Evolutionary conservation across 108 stramenopile species (phyloP).

Genomic region (Cylindrotheca fusiformis): DNA sequence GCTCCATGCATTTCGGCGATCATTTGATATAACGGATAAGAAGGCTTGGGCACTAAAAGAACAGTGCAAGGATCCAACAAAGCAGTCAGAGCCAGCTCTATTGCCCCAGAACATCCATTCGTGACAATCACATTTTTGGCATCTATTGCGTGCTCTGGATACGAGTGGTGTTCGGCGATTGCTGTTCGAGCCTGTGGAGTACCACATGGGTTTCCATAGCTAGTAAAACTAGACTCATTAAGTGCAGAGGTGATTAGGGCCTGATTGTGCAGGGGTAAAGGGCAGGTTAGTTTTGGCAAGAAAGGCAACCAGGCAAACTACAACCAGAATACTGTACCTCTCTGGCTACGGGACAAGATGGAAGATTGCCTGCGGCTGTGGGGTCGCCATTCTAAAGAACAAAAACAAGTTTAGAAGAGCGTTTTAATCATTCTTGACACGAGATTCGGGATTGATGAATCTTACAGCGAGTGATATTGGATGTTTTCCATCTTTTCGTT

Average conservation of each 20-base stretch:
- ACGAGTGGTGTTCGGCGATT: conserved; percentile 64
- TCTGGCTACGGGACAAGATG: conserved; percentile 38
- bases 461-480: conserved; percentile 86
- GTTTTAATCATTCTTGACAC: too few species aligned
- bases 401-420: background rate
- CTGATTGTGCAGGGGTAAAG: too few species aligned
- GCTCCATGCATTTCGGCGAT: conserved; percentile 87
- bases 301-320: too few species aligned
- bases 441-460: too few species aligned
- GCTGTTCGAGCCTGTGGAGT: conserved; percentile 61
- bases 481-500: conserved; percentile 63
- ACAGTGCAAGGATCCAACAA: conserved; percentile 70
- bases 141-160: conserved; percentile 18
- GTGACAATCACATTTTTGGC: conserved; percentile 87
- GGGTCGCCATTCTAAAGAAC: conserved; percentile 11
- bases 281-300: too few species aligned
- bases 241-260: too few species aligned
- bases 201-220: conserved; percentile 84
- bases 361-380: conserved; percentile 7
- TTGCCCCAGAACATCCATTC: conserved; percentile 84
- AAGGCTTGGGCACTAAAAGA: conserved; percentile 84
- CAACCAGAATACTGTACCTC: too few species aligned
- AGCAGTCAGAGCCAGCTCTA: conserved; percentile 78
- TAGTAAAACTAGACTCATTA: conserved; percentile 37
- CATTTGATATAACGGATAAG: conserved; percentile 88